These are phyloP conservation scores for Laguncularia racemosa DNA, from an alignment of 345 rosid species.

Conservation along the genomic window DNA sequence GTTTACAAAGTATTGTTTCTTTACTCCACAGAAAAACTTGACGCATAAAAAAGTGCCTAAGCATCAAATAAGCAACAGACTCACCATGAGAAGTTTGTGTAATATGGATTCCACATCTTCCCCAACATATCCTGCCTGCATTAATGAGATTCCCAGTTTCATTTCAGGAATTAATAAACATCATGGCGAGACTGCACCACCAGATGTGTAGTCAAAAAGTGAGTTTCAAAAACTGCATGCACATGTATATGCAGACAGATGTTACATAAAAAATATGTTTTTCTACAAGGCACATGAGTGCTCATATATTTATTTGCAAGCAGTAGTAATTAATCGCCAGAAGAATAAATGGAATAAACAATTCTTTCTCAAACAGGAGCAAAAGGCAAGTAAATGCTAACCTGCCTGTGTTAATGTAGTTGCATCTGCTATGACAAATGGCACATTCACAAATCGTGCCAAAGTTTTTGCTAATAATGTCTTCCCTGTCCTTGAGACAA, in stretches of 20 bases:
- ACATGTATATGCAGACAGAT: too few species aligned
- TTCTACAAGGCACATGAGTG: conserved; percentile 6
- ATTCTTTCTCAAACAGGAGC: neutral
- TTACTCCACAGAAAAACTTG: neutral
- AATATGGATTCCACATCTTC: conserved; percentile 99
- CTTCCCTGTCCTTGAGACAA: conserved; percentile 91
- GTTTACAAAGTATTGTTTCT: too few species aligned
- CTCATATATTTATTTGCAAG: too few species aligned
- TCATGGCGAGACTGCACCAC: neutral
- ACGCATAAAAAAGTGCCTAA: neutral
- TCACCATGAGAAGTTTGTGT: conserved; percentile 89
- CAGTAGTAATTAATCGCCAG: too few species aligned
- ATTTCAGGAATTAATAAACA: neutral
- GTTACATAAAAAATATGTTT: too few species aligned
- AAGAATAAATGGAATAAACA: too few species aligned
- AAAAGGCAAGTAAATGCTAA: conserved; percentile 5
- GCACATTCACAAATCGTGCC: conserved; percentile 97
- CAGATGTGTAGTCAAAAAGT: neutral
- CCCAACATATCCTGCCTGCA: conserved; percentile 99
- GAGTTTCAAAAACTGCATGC: neutral
- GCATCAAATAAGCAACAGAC: conserved; percentile 1
- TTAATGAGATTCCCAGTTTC: neutral
- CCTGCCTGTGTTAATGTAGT: conserved; percentile 98
- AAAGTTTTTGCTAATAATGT: conserved; percentile 94
- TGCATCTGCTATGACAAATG: conserved; percentile 93